A percentile compares a stretch with the other conserved stretches of the same genome.
Evolutionary conservation across 371 early-diverging fungal genomes (phyloP).

Genomic region (Thermomucor indicae-seudaticae): DNA sequence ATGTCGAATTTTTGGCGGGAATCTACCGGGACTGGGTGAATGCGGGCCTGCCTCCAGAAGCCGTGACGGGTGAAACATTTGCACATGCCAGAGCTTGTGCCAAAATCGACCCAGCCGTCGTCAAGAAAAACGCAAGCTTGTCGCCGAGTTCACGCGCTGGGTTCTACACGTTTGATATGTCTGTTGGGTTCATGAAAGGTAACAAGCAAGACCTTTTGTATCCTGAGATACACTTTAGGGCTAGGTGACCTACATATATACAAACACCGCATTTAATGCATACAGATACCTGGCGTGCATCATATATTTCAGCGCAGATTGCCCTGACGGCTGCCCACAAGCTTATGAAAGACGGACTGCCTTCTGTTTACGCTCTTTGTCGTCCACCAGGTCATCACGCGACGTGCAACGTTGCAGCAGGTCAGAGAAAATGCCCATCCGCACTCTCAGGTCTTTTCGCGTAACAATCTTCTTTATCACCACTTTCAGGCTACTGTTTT

Average conservation of each 20-base stretch:
- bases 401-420: conserved; percentile 50
- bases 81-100: conserved; percentile 31
- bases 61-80: conserved; percentile 57
- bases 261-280: neutral
- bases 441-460: neutral
- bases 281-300: conserved; percentile 61
- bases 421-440: conserved; percentile 2
- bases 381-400: conserved; percentile 72
- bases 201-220: neutral
- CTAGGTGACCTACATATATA: neutral
- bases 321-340: conserved; percentile 58
- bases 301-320: conserved; percentile 63
- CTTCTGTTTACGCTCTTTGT: conserved; percentile 59
- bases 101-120: conserved; percentile 19
- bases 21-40: conserved; percentile 58
- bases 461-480: neutral
- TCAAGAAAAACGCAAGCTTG: conserved; percentile 24
- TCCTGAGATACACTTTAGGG: neutral
- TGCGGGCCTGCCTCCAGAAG: conserved; percentile 54
- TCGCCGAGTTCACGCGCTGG: conserved; percentile 25
- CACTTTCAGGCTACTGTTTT: conserved; percentile 40
- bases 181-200: conserved; percentile 55
- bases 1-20: conserved; percentile 50
- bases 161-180: conserved; percentile 55
- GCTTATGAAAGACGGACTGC: conserved; percentile 26